Conservation (phyloP, 805 yeast genomes). For the Priceomyces haplophilus region DNA sequence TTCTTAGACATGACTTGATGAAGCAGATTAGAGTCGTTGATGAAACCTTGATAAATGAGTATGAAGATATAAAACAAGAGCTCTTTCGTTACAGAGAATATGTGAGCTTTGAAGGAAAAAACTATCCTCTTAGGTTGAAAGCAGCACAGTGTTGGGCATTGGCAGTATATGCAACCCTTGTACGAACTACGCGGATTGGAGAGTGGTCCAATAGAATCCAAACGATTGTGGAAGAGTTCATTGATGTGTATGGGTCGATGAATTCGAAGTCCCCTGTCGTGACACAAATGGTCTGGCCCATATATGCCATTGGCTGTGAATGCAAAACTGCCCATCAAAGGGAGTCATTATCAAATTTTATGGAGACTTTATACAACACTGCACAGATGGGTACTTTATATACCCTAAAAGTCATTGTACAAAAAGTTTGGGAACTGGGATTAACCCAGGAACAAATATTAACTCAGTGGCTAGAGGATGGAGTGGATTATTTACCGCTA, state of each 20-base stretch:
- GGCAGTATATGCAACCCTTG: constrained; percentile 27
- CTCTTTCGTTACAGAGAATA: constrained; percentile 48
- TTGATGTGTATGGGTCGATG: constrained; percentile 45
- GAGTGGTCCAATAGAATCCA: constrained; percentile 24
- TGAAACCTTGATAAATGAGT: constrained; percentile 15
- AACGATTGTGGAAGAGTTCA: constrained; percentile 44
- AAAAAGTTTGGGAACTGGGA: constrained; percentile 47
- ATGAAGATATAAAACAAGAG: constrained; percentile 30
- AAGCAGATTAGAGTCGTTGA: constrained; percentile 5
- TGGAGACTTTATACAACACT: constrained; percentile 43
- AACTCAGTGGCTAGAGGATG: constrained; percentile 47
- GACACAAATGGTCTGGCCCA: constrained; percentile 65
- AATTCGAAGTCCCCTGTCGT: constrained; percentile 45
- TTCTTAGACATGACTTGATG: constrained; percentile 26
- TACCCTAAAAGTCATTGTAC: constrained; percentile 41
- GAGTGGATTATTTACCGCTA: constrained; percentile 40
- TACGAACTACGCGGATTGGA: constrained; percentile 26
- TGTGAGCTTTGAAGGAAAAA: constrained; percentile 25
- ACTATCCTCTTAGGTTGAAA: constrained; percentile 41
- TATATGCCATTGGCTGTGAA: constrained; percentile 48
- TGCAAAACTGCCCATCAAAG: constrained; percentile 35
- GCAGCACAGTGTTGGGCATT: constrained; percentile 60
- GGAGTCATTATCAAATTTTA: constrained; percentile 24
- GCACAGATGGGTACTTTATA: constrained; percentile 55
- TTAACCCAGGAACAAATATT: constrained; percentile 43